Conservation (phyloP, 176 grass and related monocot genomes). For the Sorghum bicolor region Sorghum_bicolor_NCBIv3 NC_012872.2:8829501-8830000, state of each 20-base stretch:
- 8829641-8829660: constrained; percentile 60
- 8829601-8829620: background rate
- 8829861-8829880: constrained; percentile 32
- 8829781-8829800: constrained; percentile 40
- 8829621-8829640: constrained; percentile 59
- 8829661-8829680: constrained; percentile 69
- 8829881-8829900: constrained; percentile 78
- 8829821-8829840: constrained; percentile 50
- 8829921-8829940: constrained; percentile 68
- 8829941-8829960: constrained; percentile 52
- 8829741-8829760: constrained; percentile 69
- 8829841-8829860: constrained; percentile 59
- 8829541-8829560: constrained; percentile 50
- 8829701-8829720: constrained; percentile 48
- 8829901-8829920: constrained; percentile 62
- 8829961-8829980: constrained; percentile 85
- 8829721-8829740: constrained; percentile 70
- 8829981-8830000: constrained; percentile 74
- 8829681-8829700: constrained; percentile 48
- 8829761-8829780: constrained; percentile 51
- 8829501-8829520: constrained; percentile 59
- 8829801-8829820: constrained; percentile 80
- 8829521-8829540: constrained; percentile 62
- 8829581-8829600: background rate
- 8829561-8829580: constrained; percentile 59